Conservation (phyloP, 2,329 filamentous ascomycete genomes). For the Ascochyta clinopodiicola region DNA sequence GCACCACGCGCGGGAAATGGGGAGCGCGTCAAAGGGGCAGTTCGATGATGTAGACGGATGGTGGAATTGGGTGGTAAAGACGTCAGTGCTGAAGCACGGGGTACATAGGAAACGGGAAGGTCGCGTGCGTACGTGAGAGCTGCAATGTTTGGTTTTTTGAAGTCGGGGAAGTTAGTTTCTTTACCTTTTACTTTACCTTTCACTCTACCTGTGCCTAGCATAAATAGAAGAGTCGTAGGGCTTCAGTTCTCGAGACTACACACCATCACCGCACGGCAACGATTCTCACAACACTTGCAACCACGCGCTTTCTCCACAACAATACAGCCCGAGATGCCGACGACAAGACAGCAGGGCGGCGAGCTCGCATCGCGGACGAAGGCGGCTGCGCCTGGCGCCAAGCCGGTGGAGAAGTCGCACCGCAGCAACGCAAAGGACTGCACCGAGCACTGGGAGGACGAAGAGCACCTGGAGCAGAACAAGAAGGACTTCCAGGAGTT, state of each 20-base stretch:
- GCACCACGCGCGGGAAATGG: neutral
- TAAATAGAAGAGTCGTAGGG: neutral
- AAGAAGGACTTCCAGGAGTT: conserved; percentile 39
- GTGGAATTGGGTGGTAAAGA: too few species aligned
- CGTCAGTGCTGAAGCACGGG: too few species aligned
- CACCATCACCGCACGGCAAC: neutral
- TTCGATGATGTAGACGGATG: too few species aligned
- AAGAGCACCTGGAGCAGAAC: conserved; percentile 32
- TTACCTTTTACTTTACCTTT: too few species aligned
- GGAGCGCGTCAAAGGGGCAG: too few species aligned
- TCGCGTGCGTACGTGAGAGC: too few species aligned
- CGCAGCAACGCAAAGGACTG: conserved; percentile 38
- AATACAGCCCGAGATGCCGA: neutral
- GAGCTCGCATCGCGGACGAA: conserved; percentile 1
- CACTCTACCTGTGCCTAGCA: neutral
- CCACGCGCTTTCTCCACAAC: neutral
- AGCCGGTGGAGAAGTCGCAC: conserved; percentile 10
- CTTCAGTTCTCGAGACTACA: neutral
- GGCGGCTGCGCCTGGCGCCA: conserved; percentile 4
- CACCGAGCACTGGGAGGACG: conserved; percentile 42
- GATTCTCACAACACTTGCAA: neutral
- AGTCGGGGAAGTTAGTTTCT: too few species aligned
- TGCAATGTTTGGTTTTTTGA: too few species aligned
- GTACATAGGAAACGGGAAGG: too few species aligned
- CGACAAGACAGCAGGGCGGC: neutral